Evolutionary conservation across 352 stramenopile species (phyloP).

Genomic region (Globisporangium nunn): DNA sequence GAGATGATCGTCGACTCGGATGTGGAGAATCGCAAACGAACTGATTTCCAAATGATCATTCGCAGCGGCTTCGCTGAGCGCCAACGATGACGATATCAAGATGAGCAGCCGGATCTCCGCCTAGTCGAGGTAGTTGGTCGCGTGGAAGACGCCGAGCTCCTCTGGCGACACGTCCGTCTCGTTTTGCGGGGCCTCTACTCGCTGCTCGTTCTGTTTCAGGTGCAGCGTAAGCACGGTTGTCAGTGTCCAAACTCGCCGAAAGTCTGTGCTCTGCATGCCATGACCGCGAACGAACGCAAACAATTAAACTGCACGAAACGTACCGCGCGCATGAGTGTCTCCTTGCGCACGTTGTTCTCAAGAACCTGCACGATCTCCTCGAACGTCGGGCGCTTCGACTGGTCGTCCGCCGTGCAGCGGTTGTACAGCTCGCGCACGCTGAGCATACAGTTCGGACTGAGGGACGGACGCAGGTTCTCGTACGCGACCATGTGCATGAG

Average conservation of each 20-base stretch:
- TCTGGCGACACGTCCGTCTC: slow-evolving; percentile 61
- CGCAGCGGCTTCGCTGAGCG: not conserved
- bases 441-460: slow-evolving; percentile 80
- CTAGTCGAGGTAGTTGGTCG: slow-evolving; percentile 81
- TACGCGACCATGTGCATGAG: slow-evolving; percentile 90
- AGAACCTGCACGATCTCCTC: slow-evolving; percentile 82
- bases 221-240: not conserved
- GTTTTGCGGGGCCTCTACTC: slow-evolving; percentile 22
- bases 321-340: slow-evolving; percentile 78
- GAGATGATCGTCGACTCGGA: not conserved
- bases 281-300: not conserved
- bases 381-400: slow-evolving; percentile 69
- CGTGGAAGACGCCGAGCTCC: slow-evolving; percentile 78
- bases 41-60: slow-evolving; percentile 5
- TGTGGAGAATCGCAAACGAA: not conserved
- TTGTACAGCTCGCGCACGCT: slow-evolving; percentile 76
- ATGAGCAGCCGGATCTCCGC: not conserved
- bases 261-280: slow-evolving; percentile 6
- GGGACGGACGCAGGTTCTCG: slow-evolving; percentile 75
- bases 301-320: slow-evolving; percentile 10
- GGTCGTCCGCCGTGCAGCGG: slow-evolving; percentile 74
- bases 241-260: not conserved
- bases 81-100: too few relatives aligned
- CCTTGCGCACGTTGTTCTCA: slow-evolving; percentile 80
- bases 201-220: slow-evolving; percentile 15